Evolutionary conservation across 2,329 filamentous ascomycete species (phyloP), one percentile per base, ranked within the genome.

Genomic region (Colletotrichum simmondsii): DNA sequence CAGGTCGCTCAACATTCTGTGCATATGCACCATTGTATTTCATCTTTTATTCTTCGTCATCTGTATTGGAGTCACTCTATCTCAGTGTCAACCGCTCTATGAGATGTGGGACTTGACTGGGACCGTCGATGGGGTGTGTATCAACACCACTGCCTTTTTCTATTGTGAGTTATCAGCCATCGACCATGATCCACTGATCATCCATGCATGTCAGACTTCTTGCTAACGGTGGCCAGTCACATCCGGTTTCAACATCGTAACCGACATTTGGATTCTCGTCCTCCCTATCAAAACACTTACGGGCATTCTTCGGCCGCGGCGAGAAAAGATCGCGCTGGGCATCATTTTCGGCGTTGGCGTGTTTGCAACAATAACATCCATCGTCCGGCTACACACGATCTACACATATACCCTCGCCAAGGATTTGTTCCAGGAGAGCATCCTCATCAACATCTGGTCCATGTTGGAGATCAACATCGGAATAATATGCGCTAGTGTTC

Each of bases 311-410:
- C 87, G 89, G 7, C 85, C 87, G 0, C 78, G 77, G 4, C 81
- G 81, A 3, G 87, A 89, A 68, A 88, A 89, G 66, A 77, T 87
- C 16, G 88, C 87, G 0, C 82, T 92, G 49, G 80, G 82, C 52
- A 65, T 81, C 22, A 79, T 87, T 53, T 87, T 87, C 61, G 84
- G 80, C 11, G 71, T 80, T 10, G 83, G 82, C n/a, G 74, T 74
- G 19, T 81, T 85, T 54, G 82, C 82, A 5, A 78, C 80, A 5
- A 78, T 82, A 32, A 81, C 80, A 68, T 82, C 82, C 7, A 80
- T 82, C 42, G 80, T 84, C 24, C 82, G 84, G 2, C 76, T 85
- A 14, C 81, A 84, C 67, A 83, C 82, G 22, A 83, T 85, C 52
- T 78, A 81, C 72, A 79, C 77, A 3, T 85, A 81, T 72, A 84